These are phyloP conservation scores for Vaccinium darrowii DNA, from an alignment of 148 eudicot genomes.

Conservation along the genomic window DNA sequence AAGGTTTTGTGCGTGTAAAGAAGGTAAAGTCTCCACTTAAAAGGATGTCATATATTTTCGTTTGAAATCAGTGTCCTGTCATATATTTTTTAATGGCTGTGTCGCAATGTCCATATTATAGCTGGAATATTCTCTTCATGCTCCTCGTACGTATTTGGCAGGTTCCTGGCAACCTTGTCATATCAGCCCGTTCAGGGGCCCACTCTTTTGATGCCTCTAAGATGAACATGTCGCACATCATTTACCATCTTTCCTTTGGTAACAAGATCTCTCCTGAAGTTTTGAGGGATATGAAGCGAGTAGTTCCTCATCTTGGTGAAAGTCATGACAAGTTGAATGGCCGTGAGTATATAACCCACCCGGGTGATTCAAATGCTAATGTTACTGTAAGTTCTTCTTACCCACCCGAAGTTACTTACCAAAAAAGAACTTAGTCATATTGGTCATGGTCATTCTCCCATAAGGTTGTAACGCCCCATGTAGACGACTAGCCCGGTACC, in stretches of 20 bases:
- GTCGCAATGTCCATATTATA: background rate
- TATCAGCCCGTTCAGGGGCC: conserved; percentile 83
- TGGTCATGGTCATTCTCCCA: background rate
- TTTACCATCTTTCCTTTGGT: conserved; percentile 78
- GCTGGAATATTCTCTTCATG: background rate
- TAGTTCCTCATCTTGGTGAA: conserved; percentile 76
- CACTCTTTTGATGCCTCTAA: conserved; percentile 95
- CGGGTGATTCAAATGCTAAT: conserved; percentile 57
- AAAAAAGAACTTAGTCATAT: background rate
- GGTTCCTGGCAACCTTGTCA: conserved; percentile 94
- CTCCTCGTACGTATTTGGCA: conserved; percentile 29
- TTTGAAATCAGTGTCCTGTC: background rate
- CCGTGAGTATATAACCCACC: conserved; percentile 50
- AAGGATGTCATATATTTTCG: background rate
- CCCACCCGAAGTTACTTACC: background rate
- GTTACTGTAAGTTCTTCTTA: conserved; percentile 68
- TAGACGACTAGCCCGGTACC: too few relatives aligned
- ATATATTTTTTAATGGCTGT: background rate
- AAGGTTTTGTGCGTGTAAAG: conserved; percentile 96
- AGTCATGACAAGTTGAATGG: conserved; percentile 78
- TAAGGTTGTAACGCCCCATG: too few relatives aligned
- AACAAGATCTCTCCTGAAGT: conserved; percentile 54
- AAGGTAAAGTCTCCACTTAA: conserved; percentile 44
- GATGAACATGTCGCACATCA: conserved; percentile 91
- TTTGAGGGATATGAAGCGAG: conserved; percentile 62